phyloP scores from a whole-genome alignment of 257 asterid genomes.

The Anisodus acutangulus region DNA sequence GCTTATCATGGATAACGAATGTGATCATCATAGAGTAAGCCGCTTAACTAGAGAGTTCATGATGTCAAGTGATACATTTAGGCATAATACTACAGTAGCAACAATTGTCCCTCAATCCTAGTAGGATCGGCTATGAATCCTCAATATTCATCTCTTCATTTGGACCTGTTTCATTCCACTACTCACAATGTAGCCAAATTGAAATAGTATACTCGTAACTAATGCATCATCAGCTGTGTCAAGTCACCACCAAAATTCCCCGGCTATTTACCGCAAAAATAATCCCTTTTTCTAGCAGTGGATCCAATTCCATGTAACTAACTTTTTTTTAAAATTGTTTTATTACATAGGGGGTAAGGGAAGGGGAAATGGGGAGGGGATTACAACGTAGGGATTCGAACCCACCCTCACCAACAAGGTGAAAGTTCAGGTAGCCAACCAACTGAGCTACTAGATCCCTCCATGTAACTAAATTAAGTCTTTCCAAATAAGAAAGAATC shows the following conservation, averaged over 20 bases:
- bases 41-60: not conserved
- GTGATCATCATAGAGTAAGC: constrained; percentile 23
- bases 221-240: not conserved
- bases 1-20: not conserved
- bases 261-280: not conserved
- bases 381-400: too few species aligned
- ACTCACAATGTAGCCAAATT: not conserved
- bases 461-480: not conserved
- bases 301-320: not conserved
- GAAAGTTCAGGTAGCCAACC: too few species aligned
- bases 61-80: constrained; percentile 7
- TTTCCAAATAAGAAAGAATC: not conserved
- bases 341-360: too few species aligned
- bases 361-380: too few species aligned
- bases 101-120: not conserved
- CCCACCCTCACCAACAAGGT: too few species aligned
- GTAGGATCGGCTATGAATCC: not conserved
- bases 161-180: not conserved
- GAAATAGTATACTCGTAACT: not conserved
- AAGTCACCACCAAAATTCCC: not conserved
- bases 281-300: not conserved
- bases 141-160: not conserved
- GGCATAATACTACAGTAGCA: not conserved
- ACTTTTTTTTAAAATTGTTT: too few species aligned
- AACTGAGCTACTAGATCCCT: too few species aligned